These are phyloP conservation scores for Coniella lustricola DNA, from an alignment of 2,329 filamentous ascomycete genomes.

Conservation along the genomic window DNA sequence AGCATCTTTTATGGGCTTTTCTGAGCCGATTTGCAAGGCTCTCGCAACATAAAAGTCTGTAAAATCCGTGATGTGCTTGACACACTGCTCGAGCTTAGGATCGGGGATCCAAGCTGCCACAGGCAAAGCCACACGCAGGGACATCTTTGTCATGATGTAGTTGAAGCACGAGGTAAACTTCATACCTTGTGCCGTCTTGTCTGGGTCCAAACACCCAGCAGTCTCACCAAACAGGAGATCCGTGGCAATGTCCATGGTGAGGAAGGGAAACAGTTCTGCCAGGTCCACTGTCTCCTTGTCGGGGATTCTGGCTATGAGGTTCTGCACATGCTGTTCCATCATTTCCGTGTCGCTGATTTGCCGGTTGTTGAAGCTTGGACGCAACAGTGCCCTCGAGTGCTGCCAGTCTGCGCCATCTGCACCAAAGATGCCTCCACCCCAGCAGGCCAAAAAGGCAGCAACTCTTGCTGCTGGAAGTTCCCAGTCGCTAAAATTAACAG, in stretches of 20 bases:
- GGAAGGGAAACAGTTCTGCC: constrained; percentile 2
- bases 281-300: constrained; percentile 5
- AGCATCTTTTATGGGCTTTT: too few species aligned
- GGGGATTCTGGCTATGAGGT: constrained; percentile 6
- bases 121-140: background rate
- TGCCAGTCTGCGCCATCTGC: too few species aligned
- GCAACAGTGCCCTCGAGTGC: too few species aligned
- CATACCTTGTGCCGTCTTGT: background rate
- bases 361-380: too few species aligned
- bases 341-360: background rate
- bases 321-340: background rate
- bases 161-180: background rate
- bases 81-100: background rate
- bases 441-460: too few species aligned
- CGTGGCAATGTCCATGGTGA: constrained; percentile 2
- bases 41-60: background rate
- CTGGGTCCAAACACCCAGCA: background rate
- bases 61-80: background rate
- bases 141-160: background rate
- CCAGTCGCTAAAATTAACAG: too few species aligned
- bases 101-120: background rate
- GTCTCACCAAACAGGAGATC: constrained; percentile 2
- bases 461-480: too few species aligned
- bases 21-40: background rate
- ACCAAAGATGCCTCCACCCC: too few species aligned